A percentile compares a stretch with the other conserved stretches of the same genome.
These are phyloP conservation scores for Ephemerocybe angulata DNA, from an alignment of 768 basidiomycete species.

Conservation along the genomic window DNA sequence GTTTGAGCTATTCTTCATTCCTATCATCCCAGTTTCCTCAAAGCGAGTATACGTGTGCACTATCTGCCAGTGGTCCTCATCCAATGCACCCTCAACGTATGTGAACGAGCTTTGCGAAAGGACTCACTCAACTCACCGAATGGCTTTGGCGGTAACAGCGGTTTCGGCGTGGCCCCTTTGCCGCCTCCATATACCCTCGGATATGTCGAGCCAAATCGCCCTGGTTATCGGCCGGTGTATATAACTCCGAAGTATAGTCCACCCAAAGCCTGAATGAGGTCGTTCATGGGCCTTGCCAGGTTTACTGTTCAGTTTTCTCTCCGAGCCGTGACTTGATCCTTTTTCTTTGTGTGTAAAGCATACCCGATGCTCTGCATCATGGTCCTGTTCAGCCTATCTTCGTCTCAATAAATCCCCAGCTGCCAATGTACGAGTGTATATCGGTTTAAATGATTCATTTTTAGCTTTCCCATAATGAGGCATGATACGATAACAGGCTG, in stretches of 20 bases:
- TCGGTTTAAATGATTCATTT: too few species aligned
- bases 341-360: too few species aligned
- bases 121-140: constrained; percentile 14
- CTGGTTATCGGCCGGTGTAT: constrained; percentile 42
- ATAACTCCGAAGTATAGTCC: constrained; percentile 11
- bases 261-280: too few species aligned
- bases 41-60: constrained; percentile 67
- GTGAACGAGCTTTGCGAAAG: constrained; percentile 14
- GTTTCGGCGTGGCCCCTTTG: neutral
- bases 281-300: too few species aligned
- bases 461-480: too few species aligned
- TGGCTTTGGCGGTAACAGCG: constrained; percentile 26
- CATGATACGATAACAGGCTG: too few species aligned
- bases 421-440: too few species aligned
- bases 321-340: too few species aligned
- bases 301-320: too few species aligned
- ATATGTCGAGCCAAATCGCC: constrained; percentile 28
- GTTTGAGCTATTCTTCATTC: constrained; percentile 77
- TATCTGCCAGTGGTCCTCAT: constrained; percentile 64
- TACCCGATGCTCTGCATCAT: too few species aligned
- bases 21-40: constrained; percentile 60
- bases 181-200: constrained; percentile 21
- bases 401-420: too few species aligned
- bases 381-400: too few species aligned
- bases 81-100: constrained; percentile 23